Evolutionary conservation across 163 green algal genomes (phyloP), one percentile per base, ranked within the genome.

Genomic region (Picocystis sp.): DNA sequence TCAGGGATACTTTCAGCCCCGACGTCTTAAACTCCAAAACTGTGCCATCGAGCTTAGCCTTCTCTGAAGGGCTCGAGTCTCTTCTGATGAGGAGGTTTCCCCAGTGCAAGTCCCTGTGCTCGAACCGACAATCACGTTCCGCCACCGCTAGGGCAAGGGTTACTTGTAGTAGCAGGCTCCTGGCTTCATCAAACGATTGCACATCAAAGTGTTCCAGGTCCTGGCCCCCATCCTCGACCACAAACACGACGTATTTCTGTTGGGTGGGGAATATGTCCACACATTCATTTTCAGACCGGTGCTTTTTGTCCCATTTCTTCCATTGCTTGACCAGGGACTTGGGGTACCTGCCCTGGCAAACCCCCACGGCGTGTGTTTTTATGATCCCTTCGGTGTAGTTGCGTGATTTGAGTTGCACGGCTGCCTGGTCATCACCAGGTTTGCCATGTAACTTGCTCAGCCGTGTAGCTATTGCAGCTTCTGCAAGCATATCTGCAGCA

Each of bases 41-140:
- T 38, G 29, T 0, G 29, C 8, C 8, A 8, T 38, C 29, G 5
- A 38, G 29, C 19, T 41, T 25, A 50, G 17, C 54, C 19, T 45
- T 44, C 22, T 12, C 23, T 13, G 22, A 63, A 12, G 21, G 47
- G 17, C 35, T 33, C 5, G 47, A 23, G 24, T 22, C 53, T 22
- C 70, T 61, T 15, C 42, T 56, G 9, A 93, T 62, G 21, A 94
- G 62, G 21, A 97, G 58, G 64, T 95, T 97, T 65, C 86, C 86
- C 82, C 87, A 96, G 70, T 98, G 89, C 57, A 98, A 70, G 63
- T 98, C 89, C 0, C 89, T 66, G 75, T 98, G 89, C 75, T 98
- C 89, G 74, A 97, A 96, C 21, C 78, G 47, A 24, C 75, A 71
- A 5, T 69, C 72, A 45, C 81, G 75, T 67, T 98, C 89, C 0